A percentile compares a stretch with the other conserved stretches of the same genome.
Evolutionary conservation across 2,329 filamentous ascomycete species (phyloP).

Genomic region (Colletotrichum brevisporum): DNA sequence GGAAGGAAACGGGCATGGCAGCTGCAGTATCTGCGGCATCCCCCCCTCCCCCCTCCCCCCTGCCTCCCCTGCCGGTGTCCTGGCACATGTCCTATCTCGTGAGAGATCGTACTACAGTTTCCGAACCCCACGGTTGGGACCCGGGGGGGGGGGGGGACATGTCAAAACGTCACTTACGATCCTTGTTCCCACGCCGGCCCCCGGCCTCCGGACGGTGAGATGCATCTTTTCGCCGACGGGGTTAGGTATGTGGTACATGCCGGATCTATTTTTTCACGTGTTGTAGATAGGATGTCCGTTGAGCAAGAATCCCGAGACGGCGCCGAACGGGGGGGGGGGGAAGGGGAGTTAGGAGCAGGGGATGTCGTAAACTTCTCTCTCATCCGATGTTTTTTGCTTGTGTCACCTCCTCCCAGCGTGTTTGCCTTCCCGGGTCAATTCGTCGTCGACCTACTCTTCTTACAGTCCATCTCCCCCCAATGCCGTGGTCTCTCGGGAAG

Average conservation of each 20-base stretch:
- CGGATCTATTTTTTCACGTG: no score
- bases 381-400: constrained; percentile 7
- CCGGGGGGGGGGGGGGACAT: no score
- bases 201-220: neutral
- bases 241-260: constrained; percentile 1
- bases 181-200: neutral
- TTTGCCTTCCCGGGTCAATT: neutral
- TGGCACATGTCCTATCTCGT: no score
- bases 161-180: no score
- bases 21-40: neutral
- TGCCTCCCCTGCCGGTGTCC: neutral
- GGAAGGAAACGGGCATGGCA: constrained; percentile 18
- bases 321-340: constrained; percentile 1
- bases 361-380: neutral
- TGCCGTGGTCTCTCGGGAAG: no score
- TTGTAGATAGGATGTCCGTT: constrained; percentile 2
- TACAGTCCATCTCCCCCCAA: no score
- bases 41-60: no score
- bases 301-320: constrained; percentile 22
- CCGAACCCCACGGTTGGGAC: no score
- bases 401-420: no score
- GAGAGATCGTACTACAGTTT: no score
- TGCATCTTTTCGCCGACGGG: neutral
- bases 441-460: no score
- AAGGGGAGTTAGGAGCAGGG: neutral